Base-by-base conservation (phyloP, 176 grass and related monocot genomes). In the Carex kokanica region DNA sequence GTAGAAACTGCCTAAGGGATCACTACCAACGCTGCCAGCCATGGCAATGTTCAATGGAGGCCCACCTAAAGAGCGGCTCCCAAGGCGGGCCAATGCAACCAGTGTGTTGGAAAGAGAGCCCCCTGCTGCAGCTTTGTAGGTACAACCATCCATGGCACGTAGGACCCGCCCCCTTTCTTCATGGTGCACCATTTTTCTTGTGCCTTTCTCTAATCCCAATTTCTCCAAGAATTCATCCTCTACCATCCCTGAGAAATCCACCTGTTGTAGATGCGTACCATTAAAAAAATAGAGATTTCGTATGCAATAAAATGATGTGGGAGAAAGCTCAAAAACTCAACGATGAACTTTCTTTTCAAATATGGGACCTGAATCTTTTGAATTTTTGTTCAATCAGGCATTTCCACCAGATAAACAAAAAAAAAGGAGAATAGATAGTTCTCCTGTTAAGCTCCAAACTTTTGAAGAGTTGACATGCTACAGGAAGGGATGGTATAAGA, bases 161-260 rank as follows among this genome's bases (percentile, higher is more conserved):
- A 99, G 84, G 41, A 95, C 88, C 31, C 78, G 83, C 4, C 91
- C 96, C 63, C 96, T 93, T 71, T 99, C 96, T 82, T 99, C 96
- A 21, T 95, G 96, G 81, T 99, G 91, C n/a, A 95, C 86, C 0
- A 93, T 89, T 78, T 99, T 93, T 54, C 96, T 91, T 0, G 80
- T 93, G 52, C 96, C 91, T 83, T 95, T 99, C 78, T 93, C 89
- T 65, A 99, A 82, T 9, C 89, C 83, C 82, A 99, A 15, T 78
- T 88, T 93, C 32, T 90, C 67, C 0, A 95, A 83, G 77, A 99
- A 99, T 45, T 89, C 83, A 31, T 93, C 86, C 7, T 99, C 89
- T 70, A 98, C 89, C 86, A 90, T 86, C 68, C 96, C 96, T 17
- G 96, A 93, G 87, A 99, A 99, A 81, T 95, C 93, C 27, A 99